Evolutionary conservation across 2,329 filamentous ascomycete species (phyloP).

Genomic region (Fusarium sp.): DNA sequence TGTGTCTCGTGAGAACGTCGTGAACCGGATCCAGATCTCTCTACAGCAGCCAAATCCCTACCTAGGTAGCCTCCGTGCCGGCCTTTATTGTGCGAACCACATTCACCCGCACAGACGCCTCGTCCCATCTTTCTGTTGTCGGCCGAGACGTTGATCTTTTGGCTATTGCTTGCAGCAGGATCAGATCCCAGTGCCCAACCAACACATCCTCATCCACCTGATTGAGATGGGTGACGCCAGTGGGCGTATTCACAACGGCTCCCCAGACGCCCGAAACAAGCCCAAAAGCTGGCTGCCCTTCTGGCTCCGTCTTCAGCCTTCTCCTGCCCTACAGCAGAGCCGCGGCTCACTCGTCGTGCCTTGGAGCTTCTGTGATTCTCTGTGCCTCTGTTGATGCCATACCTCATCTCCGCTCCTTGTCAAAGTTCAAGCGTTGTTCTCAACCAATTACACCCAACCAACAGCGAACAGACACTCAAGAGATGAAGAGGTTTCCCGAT

Average conservation of each 20-base stretch:
- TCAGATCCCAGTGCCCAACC: no score
- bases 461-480: not conserved
- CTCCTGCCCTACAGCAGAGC: constrained; percentile 22
- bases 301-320: constrained; percentile 30
- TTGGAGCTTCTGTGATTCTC: no score
- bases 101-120: not conserved
- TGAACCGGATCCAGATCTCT: not conserved
- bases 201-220: no score
- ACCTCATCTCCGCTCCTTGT: constrained; percentile 16
- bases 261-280: no score
- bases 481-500: constrained; percentile 13
- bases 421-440: constrained; percentile 6
- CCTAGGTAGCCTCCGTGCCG: not conserved
- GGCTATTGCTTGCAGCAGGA: no score
- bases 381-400: constrained; percentile 39
- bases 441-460: constrained; percentile 11
- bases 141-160: no score
- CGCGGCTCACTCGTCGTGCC: constrained; percentile 19
- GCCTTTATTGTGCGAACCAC: not conserved
- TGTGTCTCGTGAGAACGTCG: constrained; percentile 16
- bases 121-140: no score
- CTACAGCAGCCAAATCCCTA: not conserved
- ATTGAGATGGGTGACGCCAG: no score
- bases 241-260: no score
- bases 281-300: constrained; percentile 34